Percentiles rank a stretch among this genome's conserved stretches.
phyloP scores from a whole-genome alignment of 352 stramenopile species.

The Blastocystis hominis region DNA sequence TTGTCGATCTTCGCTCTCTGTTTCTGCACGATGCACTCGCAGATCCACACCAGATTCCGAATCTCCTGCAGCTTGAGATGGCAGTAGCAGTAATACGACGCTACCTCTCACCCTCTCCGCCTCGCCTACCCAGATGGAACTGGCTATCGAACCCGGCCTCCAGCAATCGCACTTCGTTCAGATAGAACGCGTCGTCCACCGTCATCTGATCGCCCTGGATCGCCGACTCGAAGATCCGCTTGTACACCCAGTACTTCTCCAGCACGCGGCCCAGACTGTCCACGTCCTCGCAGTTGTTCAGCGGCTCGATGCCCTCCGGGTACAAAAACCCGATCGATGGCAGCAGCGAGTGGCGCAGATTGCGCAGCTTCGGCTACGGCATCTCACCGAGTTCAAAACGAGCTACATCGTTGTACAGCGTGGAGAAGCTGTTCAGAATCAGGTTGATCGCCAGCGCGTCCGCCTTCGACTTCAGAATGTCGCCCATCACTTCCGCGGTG shows the following conservation, averaged over 20 bases:
- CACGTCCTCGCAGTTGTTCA: slow-evolving; percentile 83
- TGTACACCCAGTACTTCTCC: slow-evolving; percentile 86
- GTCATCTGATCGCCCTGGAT: slow-evolving; percentile 76
- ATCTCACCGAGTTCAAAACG: not conserved
- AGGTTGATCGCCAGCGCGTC: slow-evolving; percentile 98
- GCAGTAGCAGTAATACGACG: slow-evolving; percentile 81
- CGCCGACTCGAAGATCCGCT: slow-evolving; percentile 87
- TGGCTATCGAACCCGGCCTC: slow-evolving; percentile 95
- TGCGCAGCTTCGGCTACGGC: slow-evolving; percentile 68
- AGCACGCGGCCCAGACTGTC: slow-evolving; percentile 72
- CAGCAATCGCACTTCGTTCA: slow-evolving; percentile 90
- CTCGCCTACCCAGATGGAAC: slow-evolving; percentile 82
- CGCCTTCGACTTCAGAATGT: slow-evolving; percentile 82
- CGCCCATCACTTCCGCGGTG: slow-evolving; percentile 88
- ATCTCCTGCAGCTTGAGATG: slow-evolving; percentile 95
- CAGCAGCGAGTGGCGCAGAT: slow-evolving; percentile 89
- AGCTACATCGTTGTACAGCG: slow-evolving; percentile 72
- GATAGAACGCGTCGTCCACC: slow-evolving; percentile 98
- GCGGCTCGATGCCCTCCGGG: slow-evolving; percentile 82
- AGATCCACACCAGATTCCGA: slow-evolving; percentile 79
- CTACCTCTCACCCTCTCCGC: not conserved
- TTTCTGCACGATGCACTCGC: slow-evolving; percentile 80
- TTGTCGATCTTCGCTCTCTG: slow-evolving; percentile 79
- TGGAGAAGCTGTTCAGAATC: slow-evolving; percentile 94
- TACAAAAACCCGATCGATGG: slow-evolving; percentile 92